Evolutionary conservation across 169 alveolate species (phyloP).

Genomic region (Eimeria brunetti): DNA sequence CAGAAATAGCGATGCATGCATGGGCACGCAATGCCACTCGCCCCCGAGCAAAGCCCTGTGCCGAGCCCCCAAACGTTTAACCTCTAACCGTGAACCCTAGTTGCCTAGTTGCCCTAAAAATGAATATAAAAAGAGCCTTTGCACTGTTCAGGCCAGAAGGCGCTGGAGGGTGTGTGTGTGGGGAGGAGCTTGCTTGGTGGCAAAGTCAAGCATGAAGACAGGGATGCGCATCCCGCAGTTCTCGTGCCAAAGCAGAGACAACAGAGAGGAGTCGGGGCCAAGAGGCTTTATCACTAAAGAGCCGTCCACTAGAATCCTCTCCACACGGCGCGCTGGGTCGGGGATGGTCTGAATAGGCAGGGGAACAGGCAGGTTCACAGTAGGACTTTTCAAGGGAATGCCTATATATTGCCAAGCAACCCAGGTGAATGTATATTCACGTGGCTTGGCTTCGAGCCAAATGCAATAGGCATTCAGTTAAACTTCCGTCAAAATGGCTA

Average conservation of each 20-base stretch:
- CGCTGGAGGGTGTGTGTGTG: neutral
- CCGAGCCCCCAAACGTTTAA: neutral
- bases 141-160: neutral
- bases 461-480: neutral
- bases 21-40: neutral
- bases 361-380: neutral
- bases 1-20: neutral
- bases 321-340: conserved; percentile 62
- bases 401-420: neutral
- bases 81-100: neutral
- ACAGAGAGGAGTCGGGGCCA: conserved; percentile 27
- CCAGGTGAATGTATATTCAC: neutral
- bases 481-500: neutral
- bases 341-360: conserved; percentile 49
- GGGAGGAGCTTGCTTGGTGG: conserved; percentile 37
- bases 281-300: conserved; percentile 68
- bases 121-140: neutral
- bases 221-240: conserved; percentile 81
- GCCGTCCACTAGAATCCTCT: conserved; percentile 73
- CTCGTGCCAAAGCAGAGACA: conserved; percentile 70
- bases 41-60: neutral
- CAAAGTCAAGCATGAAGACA: conserved; percentile 69
- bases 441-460: neutral
- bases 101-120: neutral
- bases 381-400: neutral